Percentiles rank a stretch among this genome's conserved stretches.
These are phyloP conservation scores for Aureobasidium sp. DNA, from an alignment of 2,329 filamentous ascomycete species.

Conservation along the genomic window DNA sequence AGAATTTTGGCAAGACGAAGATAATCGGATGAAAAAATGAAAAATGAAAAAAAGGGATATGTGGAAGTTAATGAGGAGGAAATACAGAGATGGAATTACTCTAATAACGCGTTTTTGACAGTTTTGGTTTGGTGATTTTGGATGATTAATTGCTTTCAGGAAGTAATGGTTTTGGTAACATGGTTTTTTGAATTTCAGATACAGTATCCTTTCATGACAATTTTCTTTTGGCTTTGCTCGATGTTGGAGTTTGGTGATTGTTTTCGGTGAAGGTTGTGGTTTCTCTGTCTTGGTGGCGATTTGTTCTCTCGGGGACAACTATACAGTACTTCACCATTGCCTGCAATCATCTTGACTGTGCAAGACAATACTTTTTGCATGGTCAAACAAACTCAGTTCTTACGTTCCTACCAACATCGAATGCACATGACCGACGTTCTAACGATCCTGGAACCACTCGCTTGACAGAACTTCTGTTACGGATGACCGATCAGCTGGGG, in stretches of 20 bases:
- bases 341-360: no score
- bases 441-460: background rate
- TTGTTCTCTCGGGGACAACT: no score
- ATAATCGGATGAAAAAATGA: background rate
- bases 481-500: background rate
- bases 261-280: background rate
- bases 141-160: background rate
- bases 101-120: no score
- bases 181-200: background rate
- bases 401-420: no score
- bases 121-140: background rate
- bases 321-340: no score
- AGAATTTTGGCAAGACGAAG: background rate
- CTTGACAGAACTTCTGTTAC: background rate
- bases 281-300: background rate
- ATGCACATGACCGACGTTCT: background rate
- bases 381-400: background rate
- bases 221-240: no score
- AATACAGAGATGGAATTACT: background rate
- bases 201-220: no score
- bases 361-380: no score
- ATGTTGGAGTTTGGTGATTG: no score
- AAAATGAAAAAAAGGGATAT: background rate
- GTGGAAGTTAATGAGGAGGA: background rate
- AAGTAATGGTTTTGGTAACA: background rate